Evolutionary conservation across 2,329 filamentous ascomycete species (phyloP), one percentile per base, ranked within the genome.

Genomic region (Cladorrhinum sp.): DNA sequence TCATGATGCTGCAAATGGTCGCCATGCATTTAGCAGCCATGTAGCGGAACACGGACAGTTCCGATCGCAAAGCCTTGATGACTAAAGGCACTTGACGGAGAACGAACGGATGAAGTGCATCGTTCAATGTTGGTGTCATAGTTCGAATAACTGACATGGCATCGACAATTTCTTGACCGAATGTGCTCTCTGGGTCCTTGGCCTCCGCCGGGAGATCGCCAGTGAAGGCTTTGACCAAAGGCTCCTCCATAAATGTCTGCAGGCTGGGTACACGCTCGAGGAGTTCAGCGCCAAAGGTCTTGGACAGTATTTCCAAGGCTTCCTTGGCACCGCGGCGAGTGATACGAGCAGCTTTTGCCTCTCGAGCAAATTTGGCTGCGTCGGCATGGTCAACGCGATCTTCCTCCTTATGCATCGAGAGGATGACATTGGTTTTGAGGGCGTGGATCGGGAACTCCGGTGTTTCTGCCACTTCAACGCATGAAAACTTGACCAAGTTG

Each of bases 1-100:
- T 91, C 68, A 99, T 96, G 66, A 98, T 90, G 72, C 94, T 99
- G 80, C 96, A 99, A 50, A 98, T 89, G 1, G 95, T 99, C 8
- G 95, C 96, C 73, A 99, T 86, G 72, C 95, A 98, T 74, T 99
- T 99, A 0, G 95, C 95, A 23, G 95, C 95, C 76, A 94, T 95
- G 75, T 99, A 99, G 42, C 95, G 86, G 72, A 99, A 91, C 2
- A 99, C 92, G 2, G 95, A 96, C 14, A 98, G 82, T 68, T 89
- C 86, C 20, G 91, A 96, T 68, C 94, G 91, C 49, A 99, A 80
- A 3, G 92, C 94, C 74, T 89, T 94, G 67, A 92, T 91, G 57
- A 99, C 86, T 39, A 94, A 81, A 7, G 94, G 92, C 73, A 97
- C 84, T 68, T 97, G 84, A 55, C 88, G 82, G 74, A 96, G 86